A percentile compares a stretch with the other conserved stretches of the same genome.
phyloP scores from a whole-genome alignment of 2,329 filamentous ascomycete species.

The Colletotrichum liaoningense region DNA sequence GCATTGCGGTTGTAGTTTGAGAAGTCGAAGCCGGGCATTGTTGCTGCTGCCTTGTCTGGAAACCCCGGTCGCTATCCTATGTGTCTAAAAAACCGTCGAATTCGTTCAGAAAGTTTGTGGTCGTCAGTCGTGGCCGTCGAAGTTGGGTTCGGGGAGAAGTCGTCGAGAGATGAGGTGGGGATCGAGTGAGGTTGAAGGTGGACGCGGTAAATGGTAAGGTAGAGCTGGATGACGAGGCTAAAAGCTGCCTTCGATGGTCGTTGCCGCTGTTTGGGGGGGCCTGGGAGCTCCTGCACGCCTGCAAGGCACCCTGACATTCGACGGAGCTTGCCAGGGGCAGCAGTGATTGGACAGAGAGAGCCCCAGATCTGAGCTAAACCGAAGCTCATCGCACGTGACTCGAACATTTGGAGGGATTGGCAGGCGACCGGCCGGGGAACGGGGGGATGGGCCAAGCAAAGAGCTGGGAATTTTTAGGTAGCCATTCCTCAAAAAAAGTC shows the following conservation, averaged over 20 bases:
- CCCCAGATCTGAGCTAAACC: constrained; percentile 18
- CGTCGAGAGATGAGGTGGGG: constrained; percentile 41
- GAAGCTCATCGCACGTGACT: constrained; percentile 24
- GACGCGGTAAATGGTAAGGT: constrained; percentile 34
- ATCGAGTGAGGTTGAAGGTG: constrained; percentile 37
- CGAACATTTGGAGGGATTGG: background rate
- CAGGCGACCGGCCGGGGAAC: constrained; percentile 1
- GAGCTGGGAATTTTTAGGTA: constrained; percentile 29
- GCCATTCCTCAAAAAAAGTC: constrained; percentile 10
- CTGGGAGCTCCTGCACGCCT: constrained; percentile 28
- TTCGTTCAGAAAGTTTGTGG: constrained; percentile 6
- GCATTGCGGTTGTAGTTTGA: constrained; percentile 99
- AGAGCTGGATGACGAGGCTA: constrained; percentile 67
- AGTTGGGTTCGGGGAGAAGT: constrained; percentile 1
- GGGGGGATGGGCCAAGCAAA: constrained; percentile 9
- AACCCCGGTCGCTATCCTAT: background rate
- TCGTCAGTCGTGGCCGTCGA: constrained; percentile 16
- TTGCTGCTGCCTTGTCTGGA: constrained; percentile 44
- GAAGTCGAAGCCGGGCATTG: constrained; percentile 98
- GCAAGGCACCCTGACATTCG: constrained; percentile 29
- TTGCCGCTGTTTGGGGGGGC: constrained; percentile 30
- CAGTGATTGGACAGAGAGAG: constrained; percentile 19
- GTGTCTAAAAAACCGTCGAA: background rate
- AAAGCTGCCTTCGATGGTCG: constrained; percentile 57
- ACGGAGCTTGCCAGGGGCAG: background rate